phyloP scores from a whole-genome alignment of 2,329 filamentous ascomycete genomes.

The Botryotinia calthae region DNA sequence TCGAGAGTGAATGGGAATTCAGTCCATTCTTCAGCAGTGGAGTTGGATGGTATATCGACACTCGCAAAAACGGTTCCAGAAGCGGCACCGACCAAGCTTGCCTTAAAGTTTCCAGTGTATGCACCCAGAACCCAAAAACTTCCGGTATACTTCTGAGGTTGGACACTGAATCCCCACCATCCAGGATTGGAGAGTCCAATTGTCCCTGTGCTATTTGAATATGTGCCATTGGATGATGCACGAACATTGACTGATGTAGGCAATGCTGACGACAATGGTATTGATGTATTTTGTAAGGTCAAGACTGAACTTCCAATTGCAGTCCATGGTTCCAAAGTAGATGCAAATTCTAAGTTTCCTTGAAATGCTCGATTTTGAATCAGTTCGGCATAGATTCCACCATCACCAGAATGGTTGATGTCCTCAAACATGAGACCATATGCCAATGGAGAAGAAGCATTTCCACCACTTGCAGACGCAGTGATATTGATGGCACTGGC shows the following conservation, averaged over 20 bases:
- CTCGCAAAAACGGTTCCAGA: slow-evolving; percentile 28
- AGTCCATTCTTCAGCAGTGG: slow-evolving; percentile 27
- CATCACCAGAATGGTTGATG: slow-evolving; percentile 37
- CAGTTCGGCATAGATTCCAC: slow-evolving; percentile 59
- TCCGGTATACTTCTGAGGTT: slow-evolving; percentile 33
- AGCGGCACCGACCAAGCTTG: slow-evolving; percentile 25
- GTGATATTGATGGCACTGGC: slow-evolving; percentile 31
- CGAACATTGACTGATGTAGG: slow-evolving; percentile 32
- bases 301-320: slow-evolving; percentile 29
- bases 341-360: slow-evolving; percentile 45
- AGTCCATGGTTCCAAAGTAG: slow-evolving; percentile 43
- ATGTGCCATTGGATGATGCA: neutral
- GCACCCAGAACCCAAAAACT: slow-evolving; percentile 32
- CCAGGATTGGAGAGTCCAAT: slow-evolving; percentile 53
- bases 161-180: slow-evolving; percentile 52
- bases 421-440: slow-evolving; percentile 39
- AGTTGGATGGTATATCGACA: slow-evolving; percentile 25
- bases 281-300: slow-evolving; percentile 38
- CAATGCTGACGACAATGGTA: slow-evolving; percentile 32
- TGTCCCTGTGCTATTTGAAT: slow-evolving; percentile 27
- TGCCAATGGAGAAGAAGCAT: slow-evolving; percentile 32
- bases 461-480: slow-evolving; percentile 34
- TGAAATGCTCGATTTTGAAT: slow-evolving; percentile 72
- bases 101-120: slow-evolving; percentile 20
- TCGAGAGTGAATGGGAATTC: slow-evolving; percentile 19